These are phyloP conservation scores for Carallia brachiata DNA, from an alignment of 345 rosid genomes.

Conservation along the genomic window DNA sequence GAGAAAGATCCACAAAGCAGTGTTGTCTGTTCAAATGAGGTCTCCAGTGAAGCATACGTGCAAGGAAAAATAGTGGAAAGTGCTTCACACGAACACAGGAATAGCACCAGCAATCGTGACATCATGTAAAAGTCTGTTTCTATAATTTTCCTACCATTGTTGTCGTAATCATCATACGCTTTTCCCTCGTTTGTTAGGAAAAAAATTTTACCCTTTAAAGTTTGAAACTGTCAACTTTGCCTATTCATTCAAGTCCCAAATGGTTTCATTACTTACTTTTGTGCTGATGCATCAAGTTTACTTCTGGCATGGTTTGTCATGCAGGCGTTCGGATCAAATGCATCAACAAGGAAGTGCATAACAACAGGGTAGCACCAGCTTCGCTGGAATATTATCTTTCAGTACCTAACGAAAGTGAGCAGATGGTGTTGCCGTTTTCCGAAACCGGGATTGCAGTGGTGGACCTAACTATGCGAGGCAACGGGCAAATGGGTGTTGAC, in stretches of 20 bases:
- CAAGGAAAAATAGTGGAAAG: conserved; percentile 30
- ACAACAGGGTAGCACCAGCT: conserved; percentile 52
- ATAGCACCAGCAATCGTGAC: conserved; percentile 26
- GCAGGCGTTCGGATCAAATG: conserved; percentile 50
- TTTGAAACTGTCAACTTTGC: background rate
- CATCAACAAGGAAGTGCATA: conserved; percentile 51
- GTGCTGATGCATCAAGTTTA: background rate
- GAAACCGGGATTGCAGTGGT: background rate
- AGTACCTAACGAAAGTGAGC: conserved; percentile 19
- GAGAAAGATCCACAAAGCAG: conserved; percentile 10
- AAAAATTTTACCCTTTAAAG: background rate
- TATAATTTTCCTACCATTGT: too few species aligned
- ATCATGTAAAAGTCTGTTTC: conserved; percentile 30
- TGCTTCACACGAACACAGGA: conserved; percentile 33
- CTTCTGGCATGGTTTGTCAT: conserved; percentile 1
- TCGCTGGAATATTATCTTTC: conserved; percentile 38
- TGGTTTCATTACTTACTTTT: background rate
- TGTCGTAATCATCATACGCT: background rate
- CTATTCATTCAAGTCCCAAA: background rate
- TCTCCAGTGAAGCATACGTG: conserved; percentile 26
- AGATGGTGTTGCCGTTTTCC: conserved; percentile 13
- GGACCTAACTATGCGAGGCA: conserved; percentile 5
- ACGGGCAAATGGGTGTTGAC: background rate
- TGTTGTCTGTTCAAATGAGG: conserved; percentile 29
- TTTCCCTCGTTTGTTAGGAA: background rate